Evolutionary conservation across 495 filamentous ascomycete species (phyloP), one percentile per base, ranked within the genome.

Genomic region (Penicillium antarcticum): DNA sequence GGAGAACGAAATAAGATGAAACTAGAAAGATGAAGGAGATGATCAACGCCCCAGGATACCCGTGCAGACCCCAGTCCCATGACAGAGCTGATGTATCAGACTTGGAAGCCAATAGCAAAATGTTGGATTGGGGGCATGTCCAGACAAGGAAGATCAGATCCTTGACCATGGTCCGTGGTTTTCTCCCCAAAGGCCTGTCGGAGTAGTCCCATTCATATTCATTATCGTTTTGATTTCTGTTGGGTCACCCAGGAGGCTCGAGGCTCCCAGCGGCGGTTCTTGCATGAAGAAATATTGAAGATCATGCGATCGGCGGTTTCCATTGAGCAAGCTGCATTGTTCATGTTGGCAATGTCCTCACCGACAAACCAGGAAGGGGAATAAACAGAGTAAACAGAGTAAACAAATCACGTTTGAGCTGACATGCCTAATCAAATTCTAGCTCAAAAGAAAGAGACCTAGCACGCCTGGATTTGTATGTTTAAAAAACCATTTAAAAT

Each of bases 1-100:
- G 60, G 45, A 69, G 63, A 66, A 63, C 60, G 57, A 63, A 73
- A 66, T 68, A 69, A 70, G 65, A 66, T 66, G 66, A 60, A 67
- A 68, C 67, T 64, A 71, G 56, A 61, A 55, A 61, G 62, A 67
- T 65, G 57, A 62, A 62, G 53, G 53, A 56, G 56, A 64, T 57
- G 69, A 74, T 72, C 64, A 62, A 55, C 62, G 26, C 60, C 53
- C 65, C 60, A 51, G 64, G 39, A 65, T 63, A 65, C 51, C 60
- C 60, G 64, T 71, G 67, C 67, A 67, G 42, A 39, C 63, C 62
- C 60, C 56, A 66, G 66, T 67, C 66, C 58, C 71, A 65, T 74
- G 67, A 73, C 61, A 59, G 53, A 45, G 55, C 44, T 55, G 62
- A 67, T 62, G 64, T 62, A 65, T 63, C 67, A 61, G 60, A 62